These are phyloP conservation scores for Aspergillus cejpii DNA, from an alignment of 2,329 filamentous ascomycete species.

Conservation along the genomic window DNA sequence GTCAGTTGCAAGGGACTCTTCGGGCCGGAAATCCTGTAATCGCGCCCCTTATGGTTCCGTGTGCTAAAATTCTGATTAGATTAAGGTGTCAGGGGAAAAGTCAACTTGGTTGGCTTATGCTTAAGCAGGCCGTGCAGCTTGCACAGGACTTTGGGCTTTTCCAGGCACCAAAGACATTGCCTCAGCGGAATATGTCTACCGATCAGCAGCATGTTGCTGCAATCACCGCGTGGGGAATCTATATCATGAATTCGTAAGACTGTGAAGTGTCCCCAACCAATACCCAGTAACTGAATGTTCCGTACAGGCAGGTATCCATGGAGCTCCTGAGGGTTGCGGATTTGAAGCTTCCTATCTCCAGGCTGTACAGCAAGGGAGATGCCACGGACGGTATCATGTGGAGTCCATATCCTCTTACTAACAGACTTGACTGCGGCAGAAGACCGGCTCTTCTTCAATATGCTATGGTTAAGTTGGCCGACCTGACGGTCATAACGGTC, in stretches of 20 bases:
- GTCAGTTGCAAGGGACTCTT: slow-evolving; percentile 6
- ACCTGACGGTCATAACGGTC: slow-evolving; percentile 20
- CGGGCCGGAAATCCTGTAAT: background rate
- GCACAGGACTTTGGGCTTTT: slow-evolving; percentile 30
- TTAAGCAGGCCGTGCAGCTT: slow-evolving; percentile 29
- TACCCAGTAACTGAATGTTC: slow-evolving; percentile 8
- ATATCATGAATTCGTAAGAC: slow-evolving; percentile 26
- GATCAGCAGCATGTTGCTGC: slow-evolving; percentile 19
- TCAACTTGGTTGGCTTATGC: slow-evolving; percentile 25
- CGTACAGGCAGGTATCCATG: slow-evolving; percentile 25
- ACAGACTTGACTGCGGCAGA: slow-evolving; percentile 20
- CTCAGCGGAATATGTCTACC: slow-evolving; percentile 5
- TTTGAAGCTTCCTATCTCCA: slow-evolving; percentile 15
- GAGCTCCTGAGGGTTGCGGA: slow-evolving; percentile 18
- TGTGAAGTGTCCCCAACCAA: background rate
- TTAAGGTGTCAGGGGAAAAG: slow-evolving; percentile 25
- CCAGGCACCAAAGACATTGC: slow-evolving; percentile 9
- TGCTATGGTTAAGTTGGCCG: slow-evolving; percentile 17
- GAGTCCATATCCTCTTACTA: slow-evolving; percentile 30
- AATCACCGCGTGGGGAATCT: slow-evolving; percentile 29
- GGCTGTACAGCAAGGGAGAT: slow-evolving; percentile 11
- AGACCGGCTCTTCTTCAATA: slow-evolving; percentile 25
- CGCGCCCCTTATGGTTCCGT: background rate
- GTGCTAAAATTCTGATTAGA: slow-evolving; percentile 19
- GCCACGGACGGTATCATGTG: slow-evolving; percentile 19